A percentile compares a stretch with the other conserved stretches of the same genome.
Evolutionary conservation across 192 early-diverging fungal species (phyloP).

Genomic region (Polychytrium aggregatum): DNA sequence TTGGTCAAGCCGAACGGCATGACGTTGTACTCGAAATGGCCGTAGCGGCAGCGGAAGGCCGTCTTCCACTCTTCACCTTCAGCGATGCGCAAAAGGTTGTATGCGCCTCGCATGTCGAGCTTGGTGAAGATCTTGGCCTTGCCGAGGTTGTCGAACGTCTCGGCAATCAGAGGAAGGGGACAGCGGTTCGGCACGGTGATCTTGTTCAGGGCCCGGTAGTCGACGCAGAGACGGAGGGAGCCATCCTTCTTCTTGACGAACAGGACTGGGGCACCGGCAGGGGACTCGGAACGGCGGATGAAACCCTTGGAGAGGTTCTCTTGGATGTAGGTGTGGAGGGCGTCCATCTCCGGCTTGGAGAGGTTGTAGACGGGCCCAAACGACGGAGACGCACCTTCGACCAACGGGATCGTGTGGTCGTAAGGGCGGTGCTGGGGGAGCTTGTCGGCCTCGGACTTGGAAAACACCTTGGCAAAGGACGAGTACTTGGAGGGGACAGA

Average conservation of each 20-base stretch:
- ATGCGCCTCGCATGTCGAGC: constrained; percentile 29
- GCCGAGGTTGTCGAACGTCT: constrained; percentile 19
- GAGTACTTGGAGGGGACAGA: too few relatives aligned
- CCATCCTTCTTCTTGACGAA: constrained; percentile 37
- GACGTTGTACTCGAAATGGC: constrained; percentile 39
- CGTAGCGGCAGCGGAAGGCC: constrained; percentile 10
- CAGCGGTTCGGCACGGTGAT: constrained; percentile 27
- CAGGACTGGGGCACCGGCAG: constrained; percentile 25
- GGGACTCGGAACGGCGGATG: constrained; percentile 21
- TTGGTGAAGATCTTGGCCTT: constrained; percentile 20
- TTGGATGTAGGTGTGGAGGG: constrained; percentile 1
- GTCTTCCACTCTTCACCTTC: constrained; percentile 1
- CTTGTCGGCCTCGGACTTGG: too few relatives aligned
- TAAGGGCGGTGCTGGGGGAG: too few relatives aligned
- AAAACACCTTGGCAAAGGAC: too few relatives aligned
- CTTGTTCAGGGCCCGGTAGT: constrained; percentile 34
- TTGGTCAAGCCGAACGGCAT: constrained; percentile 54
- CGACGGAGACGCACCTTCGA: too few relatives aligned
- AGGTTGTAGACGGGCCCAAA: too few relatives aligned
- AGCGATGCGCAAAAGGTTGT: constrained; percentile 23
- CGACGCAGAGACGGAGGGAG: constrained; percentile 28
- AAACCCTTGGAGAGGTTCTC: constrained; percentile 18
- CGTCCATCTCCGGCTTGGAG: too few relatives aligned
- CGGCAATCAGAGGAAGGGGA: constrained; percentile 37
- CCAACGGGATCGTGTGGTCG: too few relatives aligned